These are phyloP conservation scores for Platanthera guangdongensis DNA, from an alignment of 106 monocot species.

Conservation along the genomic window DNA sequence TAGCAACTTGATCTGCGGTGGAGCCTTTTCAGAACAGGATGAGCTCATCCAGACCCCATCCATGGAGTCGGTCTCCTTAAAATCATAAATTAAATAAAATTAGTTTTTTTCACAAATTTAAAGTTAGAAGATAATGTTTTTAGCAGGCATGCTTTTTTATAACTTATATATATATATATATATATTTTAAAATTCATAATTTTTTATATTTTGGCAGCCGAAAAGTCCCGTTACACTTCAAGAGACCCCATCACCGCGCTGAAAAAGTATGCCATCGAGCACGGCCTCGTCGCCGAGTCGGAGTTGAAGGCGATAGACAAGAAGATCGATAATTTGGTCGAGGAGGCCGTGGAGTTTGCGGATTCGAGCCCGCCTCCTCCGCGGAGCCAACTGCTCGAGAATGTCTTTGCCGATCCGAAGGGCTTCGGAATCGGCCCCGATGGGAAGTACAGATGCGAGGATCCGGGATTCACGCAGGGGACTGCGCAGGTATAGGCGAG, in stretches of 20 bases:
- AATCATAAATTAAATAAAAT: no score
- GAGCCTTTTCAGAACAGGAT: no score
- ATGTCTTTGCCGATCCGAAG: slow-evolving; percentile 88
- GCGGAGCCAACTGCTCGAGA: slow-evolving; percentile 84
- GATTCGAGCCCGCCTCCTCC: slow-evolving; percentile 79
- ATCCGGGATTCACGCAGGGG: slow-evolving; percentile 81
- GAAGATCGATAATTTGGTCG: slow-evolving; percentile 66
- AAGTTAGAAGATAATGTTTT: no score
- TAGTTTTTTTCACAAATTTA: no score
- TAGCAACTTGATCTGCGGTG: no score
- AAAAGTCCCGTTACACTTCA: slow-evolving; percentile 78
- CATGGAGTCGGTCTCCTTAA: no score
- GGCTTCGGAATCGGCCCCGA: slow-evolving; percentile 98
- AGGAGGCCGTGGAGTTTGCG: slow-evolving; percentile 91
- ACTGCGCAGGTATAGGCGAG: slow-evolving; percentile 70
- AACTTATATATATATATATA: no score
- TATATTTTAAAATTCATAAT: no score
- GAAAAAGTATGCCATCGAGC: slow-evolving; percentile 68
- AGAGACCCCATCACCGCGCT: slow-evolving; percentile 80
- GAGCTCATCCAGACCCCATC: no score
- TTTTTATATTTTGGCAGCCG: slow-evolving; percentile 42
- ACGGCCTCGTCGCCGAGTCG: slow-evolving; percentile 60
- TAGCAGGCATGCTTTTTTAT: no score
- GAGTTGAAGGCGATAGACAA: slow-evolving; percentile 85
- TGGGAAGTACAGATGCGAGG: slow-evolving; percentile 92